Percentiles rank a stretch among this genome's conserved stretches.
Conservation (phyloP, 2,329 filamentous ascomycete genomes). For the Diaporthe caulivora region DNA sequence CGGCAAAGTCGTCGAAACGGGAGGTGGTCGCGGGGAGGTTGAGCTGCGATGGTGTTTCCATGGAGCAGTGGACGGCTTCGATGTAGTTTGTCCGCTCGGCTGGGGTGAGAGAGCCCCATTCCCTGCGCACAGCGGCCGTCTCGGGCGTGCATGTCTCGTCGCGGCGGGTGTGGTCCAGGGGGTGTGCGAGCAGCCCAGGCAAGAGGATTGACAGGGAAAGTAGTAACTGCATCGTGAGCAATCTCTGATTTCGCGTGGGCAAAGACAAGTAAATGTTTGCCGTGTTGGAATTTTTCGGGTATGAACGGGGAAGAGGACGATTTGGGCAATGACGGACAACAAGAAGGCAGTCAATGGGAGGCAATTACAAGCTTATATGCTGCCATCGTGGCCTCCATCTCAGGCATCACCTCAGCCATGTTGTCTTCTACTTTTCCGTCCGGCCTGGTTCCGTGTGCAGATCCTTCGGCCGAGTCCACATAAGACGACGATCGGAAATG, state of each 20-base stretch:
- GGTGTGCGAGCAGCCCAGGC: not conserved
- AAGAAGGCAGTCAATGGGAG: not conserved
- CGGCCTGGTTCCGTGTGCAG: no score
- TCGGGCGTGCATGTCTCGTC: not conserved
- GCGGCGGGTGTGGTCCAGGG: not conserved
- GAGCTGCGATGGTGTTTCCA: not conserved
- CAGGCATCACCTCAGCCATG: no score
- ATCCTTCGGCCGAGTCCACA: no score
- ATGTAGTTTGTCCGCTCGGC: not conserved
- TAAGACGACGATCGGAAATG: no score
- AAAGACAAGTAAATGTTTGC: not conserved
- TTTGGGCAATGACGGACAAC: not conserved
- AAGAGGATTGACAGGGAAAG: not conserved
- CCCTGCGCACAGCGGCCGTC: not conserved
- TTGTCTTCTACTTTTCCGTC: no score
- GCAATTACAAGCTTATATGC: not conserved
- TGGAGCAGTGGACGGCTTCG: not conserved
- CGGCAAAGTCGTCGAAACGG: conserved; percentile 48
- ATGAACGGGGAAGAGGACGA: not conserved
- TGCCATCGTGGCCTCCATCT: no score
- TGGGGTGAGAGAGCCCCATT: not conserved
- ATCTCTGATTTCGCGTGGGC: not conserved
- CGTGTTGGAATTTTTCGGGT: not conserved
- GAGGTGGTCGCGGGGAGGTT: not conserved
- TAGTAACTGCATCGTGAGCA: not conserved